A percentile compares a stretch with the other conserved stretches of the same genome.
phyloP scores from a whole-genome alignment of 2,329 filamentous ascomycete species.

The Septoria petroselini region DNA sequence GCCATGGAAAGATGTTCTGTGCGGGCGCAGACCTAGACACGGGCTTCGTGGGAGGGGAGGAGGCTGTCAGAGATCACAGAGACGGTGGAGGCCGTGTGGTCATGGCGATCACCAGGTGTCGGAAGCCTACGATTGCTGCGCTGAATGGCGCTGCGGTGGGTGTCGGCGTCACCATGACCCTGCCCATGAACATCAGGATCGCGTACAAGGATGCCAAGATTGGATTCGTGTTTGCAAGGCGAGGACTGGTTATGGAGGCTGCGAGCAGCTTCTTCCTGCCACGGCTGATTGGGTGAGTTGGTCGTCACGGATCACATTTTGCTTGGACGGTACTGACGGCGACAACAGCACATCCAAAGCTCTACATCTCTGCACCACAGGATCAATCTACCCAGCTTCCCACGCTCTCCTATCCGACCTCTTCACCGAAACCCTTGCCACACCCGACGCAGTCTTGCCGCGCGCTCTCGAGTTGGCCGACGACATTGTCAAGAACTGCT shows the following conservation, averaged over 20 bases:
- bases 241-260: constrained; percentile 70
- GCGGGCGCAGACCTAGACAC: constrained; percentile 57
- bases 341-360: constrained; percentile 51
- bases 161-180: constrained; percentile 58
- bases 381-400: constrained; percentile 54
- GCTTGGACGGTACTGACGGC: too few species aligned
- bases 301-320: too few species aligned
- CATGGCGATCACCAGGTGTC: constrained; percentile 56
- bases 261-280: constrained; percentile 70
- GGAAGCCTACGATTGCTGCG: constrained; percentile 56
- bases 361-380: constrained; percentile 65
- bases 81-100: constrained; percentile 51
- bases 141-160: constrained; percentile 57
- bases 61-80: constrained; percentile 49
- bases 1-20: constrained; percentile 52
- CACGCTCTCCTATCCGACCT: constrained; percentile 54
- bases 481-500: constrained; percentile 66
- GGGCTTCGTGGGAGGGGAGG: constrained; percentile 47
- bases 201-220: constrained; percentile 60
- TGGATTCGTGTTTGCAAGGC: constrained; percentile 69
- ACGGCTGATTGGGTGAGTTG: constrained; percentile 59
- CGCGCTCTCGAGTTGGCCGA: constrained; percentile 64
- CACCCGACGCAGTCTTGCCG: constrained; percentile 58
- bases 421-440: constrained; percentile 63
- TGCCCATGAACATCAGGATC: constrained; percentile 56